Base-by-base conservation (phyloP, 2,329 filamentous ascomycete species). In the Onygenales sp. region DNA sequence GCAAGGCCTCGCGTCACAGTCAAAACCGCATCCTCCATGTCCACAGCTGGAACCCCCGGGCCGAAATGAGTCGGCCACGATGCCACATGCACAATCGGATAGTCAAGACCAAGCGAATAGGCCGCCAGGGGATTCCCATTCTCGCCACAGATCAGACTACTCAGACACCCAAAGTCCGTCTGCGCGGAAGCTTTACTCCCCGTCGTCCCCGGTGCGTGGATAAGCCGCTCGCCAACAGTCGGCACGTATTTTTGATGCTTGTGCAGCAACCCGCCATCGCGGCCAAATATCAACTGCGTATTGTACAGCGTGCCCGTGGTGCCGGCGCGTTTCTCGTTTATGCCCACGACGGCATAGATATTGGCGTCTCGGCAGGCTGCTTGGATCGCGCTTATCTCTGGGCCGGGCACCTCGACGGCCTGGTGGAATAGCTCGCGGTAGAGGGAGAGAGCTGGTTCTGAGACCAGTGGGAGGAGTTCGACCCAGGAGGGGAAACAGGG, bases 231-330 rank as follows among this genome's bases (percentile, higher is more conserved):
- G 13, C 51, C 51, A 11, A 52, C 11, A 4, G 51, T 52, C 14
- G 51, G 51, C 13, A 52, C 43, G 33, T 52, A 52, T 14, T 52
- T 47, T 17, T 47, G 51, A 47, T 52, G 51, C 35, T 52, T 52
- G 14, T 52, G 51, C 31, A 52, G 35, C n/a, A 52, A 33, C 42
- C 41, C 35, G 13, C 51, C 51, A 43, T 52, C n/a, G 33, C 43
- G 50, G 5, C 42, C 42, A 14, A 52, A 45, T n/a, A 45, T 45
- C 10, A 52, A 21, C 17, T 52, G 51, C 8, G 51, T 52, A 11
- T 42, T 52, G 42, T 46, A 52, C 6, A 52, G 51, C 3, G 41
- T 52, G 32, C 43, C 51, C 1, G 41, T 52, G 17, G 47, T 50
- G 31, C n/a, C 32, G 6, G 47, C 5, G 31, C 43, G 51, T 21